Conservation (phyloP, 2,329 filamentous ascomycete species). For the Arachnopeziza araneosa region DNA sequence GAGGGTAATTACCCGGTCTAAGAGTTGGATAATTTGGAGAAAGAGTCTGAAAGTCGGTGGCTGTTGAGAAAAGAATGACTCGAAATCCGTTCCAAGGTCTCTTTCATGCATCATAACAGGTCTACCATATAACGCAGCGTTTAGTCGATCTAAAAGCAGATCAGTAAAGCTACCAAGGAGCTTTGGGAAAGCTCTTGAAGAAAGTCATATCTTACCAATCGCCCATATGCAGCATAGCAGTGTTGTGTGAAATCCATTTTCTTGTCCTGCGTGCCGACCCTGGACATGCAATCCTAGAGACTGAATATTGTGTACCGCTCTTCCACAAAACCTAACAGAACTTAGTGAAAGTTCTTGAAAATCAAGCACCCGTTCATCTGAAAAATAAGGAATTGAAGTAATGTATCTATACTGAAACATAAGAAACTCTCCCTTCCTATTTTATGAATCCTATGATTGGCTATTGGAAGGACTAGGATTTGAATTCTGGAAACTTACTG, state of each 20-base stretch:
- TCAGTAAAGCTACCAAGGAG: not conserved
- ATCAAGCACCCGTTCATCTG: no score
- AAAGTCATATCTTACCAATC: not conserved
- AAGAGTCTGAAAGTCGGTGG: conserved; percentile 52
- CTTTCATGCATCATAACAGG: conserved; percentile 55
- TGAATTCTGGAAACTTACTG: conserved; percentile 26
- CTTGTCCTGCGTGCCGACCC: conserved; percentile 30
- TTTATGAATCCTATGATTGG: no score
- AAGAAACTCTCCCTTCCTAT: no score
- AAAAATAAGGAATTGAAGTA: no score
- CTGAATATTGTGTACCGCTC: conserved; percentile 52
- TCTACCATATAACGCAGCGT: conserved; percentile 53
- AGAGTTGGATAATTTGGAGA: conserved; percentile 46
- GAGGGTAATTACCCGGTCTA: conserved; percentile 54
- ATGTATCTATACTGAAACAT: no score
- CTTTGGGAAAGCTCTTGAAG: not conserved
- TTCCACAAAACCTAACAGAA: conserved; percentile 37
- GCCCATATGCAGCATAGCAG: conserved; percentile 57
- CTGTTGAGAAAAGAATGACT: conserved; percentile 45
- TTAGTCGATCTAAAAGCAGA: conserved; percentile 46
- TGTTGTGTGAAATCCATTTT: conserved; percentile 32
- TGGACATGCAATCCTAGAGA: conserved; percentile 51
- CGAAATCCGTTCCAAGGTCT: conserved; percentile 50
- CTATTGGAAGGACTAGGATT: not conserved
- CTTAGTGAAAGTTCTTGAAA: not conserved